Evolutionary conservation across 768 basidiomycete species (phyloP).

Genomic region (Lactarius sp.): DNA sequence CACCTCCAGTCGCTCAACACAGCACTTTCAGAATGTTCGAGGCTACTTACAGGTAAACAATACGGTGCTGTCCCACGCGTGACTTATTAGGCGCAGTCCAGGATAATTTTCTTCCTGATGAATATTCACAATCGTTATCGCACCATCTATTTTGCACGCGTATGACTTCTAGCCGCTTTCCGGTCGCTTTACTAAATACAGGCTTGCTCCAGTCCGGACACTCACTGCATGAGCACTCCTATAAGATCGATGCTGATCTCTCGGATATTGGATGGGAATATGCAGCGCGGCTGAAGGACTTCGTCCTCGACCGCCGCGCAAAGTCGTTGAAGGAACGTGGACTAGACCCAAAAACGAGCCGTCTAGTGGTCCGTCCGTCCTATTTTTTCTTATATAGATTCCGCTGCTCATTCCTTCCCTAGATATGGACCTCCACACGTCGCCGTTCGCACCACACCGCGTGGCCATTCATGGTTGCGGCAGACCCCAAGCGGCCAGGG

Average conservation of each 20-base stretch:
- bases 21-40: slow-evolving; percentile 57
- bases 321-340: slow-evolving; percentile 72
- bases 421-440: slow-evolving; percentile 98
- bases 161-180: slow-evolving; percentile 37
- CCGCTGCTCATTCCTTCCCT: slow-evolving; percentile 4
- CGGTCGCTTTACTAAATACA: background rate
- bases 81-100: slow-evolving; percentile 48
- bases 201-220: slow-evolving; percentile 73
- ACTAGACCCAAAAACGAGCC: slow-evolving; percentile 52
- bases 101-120: slow-evolving; percentile 99
- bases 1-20: background rate
- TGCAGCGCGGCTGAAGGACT: slow-evolving; percentile 82
- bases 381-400: background rate
- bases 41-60: slow-evolving; percentile 74
- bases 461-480: slow-evolving; percentile 73
- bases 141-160: slow-evolving; percentile 94
- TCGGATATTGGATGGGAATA: slow-evolving; percentile 97
- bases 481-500: slow-evolving; percentile 26
- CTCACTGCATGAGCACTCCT: slow-evolving; percentile 96
- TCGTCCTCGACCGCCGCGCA: slow-evolving; percentile 77
- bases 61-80: background rate
- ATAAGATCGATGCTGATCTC: slow-evolving; percentile 96
- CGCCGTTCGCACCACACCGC: slow-evolving; percentile 92
- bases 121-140: slow-evolving; percentile 94
- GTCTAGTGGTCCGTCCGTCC: slow-evolving; percentile 53